These are phyloP conservation scores for Castanopsis chinensis DNA, from an alignment of 306 rosid species.

Conservation along the genomic window DNA sequence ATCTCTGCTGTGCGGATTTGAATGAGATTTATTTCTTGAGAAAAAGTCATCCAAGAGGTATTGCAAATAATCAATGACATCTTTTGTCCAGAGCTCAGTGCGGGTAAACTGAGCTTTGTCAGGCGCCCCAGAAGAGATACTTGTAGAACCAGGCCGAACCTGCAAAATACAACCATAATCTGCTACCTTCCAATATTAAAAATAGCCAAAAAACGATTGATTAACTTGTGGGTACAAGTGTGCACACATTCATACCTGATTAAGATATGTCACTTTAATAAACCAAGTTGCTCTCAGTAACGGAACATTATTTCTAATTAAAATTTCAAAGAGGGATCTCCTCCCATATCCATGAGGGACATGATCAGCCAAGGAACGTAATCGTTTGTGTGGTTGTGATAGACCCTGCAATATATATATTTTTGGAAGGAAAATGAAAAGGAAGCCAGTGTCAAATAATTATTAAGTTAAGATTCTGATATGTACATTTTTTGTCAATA, in stretches of 20 bases:
- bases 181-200: slow-evolving; percentile 27
- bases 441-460: not conserved
- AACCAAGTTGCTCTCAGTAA: slow-evolving; percentile 96
- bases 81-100: slow-evolving; percentile 88
- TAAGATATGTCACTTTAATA: slow-evolving; percentile 82
- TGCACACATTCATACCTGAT: slow-evolving; percentile 61
- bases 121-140: slow-evolving; percentile 59
- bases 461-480: not conserved
- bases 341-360: slow-evolving; percentile 88
- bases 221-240: not conserved
- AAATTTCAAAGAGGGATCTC: slow-evolving; percentile 73
- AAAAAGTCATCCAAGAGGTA: slow-evolving; percentile 71
- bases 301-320: slow-evolving; percentile 86
- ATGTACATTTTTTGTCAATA: not conserved
- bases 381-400: slow-evolving; percentile 85
- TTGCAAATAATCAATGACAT: slow-evolving; percentile 84
- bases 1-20: slow-evolving; percentile 56
- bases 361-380: slow-evolving; percentile 77
- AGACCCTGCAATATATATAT: slow-evolving; percentile 60
- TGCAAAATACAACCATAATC: slow-evolving; percentile 46
- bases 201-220: slow-evolving; percentile 6
- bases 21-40: slow-evolving; percentile 54
- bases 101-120: slow-evolving; percentile 83
- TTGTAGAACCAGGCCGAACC: slow-evolving; percentile 68
- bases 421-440: not conserved